Evolutionary conservation across 192 early-diverging fungal genomes (phyloP), one percentile per base, ranked within the genome.

Genomic region (Entomortierella beljakovae): DNA sequence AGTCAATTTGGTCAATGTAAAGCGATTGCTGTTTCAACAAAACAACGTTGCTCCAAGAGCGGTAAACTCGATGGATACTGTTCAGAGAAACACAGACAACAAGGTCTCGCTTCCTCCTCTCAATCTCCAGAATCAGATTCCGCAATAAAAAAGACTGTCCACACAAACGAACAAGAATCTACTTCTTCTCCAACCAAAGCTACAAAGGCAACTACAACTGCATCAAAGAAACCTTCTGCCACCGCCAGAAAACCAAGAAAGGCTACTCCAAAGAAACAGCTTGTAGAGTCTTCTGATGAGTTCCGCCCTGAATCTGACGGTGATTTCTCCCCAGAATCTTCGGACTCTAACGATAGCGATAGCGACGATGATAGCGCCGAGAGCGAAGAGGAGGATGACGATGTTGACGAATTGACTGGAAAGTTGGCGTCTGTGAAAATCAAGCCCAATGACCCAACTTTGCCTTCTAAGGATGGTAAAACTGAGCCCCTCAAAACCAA

Each of bases 21-120:
- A 57, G 75, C 75, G 46, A 79, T 79, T 25, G 75, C 75, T 11
- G 48, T 69, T 55, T 64, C 66, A 1, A 79, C 75, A 15, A 68
- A 68, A 43, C 61, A 65, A 38, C 60, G 63, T 33, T 79, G 75
- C 62, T 48, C 61, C 8, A 53, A 57, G 9, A 58, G 55, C 7
- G 75, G 75, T 37, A 79, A 70, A 26, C 62, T 79, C 34, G 68
- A 79, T 38, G 75, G 75, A 9, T 79, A 79, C 51, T 79, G 75
- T 49, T 65, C 75, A 6, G 68, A 52, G 25, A 79, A 79, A 34
- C 75, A 79, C 50, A 79, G 55, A 68, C 28, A 79, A n/a, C 75
- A 79, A 18, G 70, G 61, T 0, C 10, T 22, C 43, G 3, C 38
- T 3, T 16, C 26, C 15, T 54, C 58, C 3, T 29, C n/a, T 23